Base-by-base conservation (phyloP, 176 grass and related monocot genomes). In the Otatea glauca region DNA sequence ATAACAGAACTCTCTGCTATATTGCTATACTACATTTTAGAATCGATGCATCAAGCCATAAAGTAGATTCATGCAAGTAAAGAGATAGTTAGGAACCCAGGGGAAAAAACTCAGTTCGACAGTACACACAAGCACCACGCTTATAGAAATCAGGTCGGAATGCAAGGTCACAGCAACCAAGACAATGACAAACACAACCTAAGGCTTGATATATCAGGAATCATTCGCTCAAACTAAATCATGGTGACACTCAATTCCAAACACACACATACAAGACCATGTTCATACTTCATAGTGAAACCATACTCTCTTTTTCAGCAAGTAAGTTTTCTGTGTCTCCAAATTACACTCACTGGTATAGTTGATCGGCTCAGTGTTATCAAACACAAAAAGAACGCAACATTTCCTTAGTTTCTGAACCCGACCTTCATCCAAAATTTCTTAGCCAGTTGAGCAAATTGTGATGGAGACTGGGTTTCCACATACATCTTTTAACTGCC, bases 31-130 rank as follows among this genome's bases (percentile, higher is more conserved):
- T 35, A 73, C 78, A 65, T 20, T 49, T 41, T 59, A 64, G 21
- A n/a, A 73, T 35, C 39, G 48, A 84, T 79, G 58, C 27, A 51
- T 47, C n/a, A n/a, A n/a, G n/a, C n/a, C n/a, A n/a, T n/a, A n/a
- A n/a, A n/a, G n/a, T n/a, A n/a, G n/a, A 39, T 13, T 75, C 7
- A 60, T 17, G 4, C 14, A 48, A 84, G n/a, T 32, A 87, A 24
- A 59, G 24, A 72, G 47, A 20, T 73, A 17, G 20, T 45, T 37
- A 80, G 18, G 34, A 35, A 38, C 38, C 35, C 47, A n/a, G n/a
- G 11, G 70, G 35, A 78, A 70, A 8, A 61, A 59, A 0, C 20
- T 68, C 58, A 44, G 39, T 39, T 6, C 38, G n/a, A 41, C 38
- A 39, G 38, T 9, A 59, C 5, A 41, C 74, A 58, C 20, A 56